A percentile compares a stretch with the other conserved stretches of the same genome.
These are phyloP conservation scores for Gossypium ekmanianum DNA, from an alignment of 345 rosid species.

Conservation along the genomic window DNA sequence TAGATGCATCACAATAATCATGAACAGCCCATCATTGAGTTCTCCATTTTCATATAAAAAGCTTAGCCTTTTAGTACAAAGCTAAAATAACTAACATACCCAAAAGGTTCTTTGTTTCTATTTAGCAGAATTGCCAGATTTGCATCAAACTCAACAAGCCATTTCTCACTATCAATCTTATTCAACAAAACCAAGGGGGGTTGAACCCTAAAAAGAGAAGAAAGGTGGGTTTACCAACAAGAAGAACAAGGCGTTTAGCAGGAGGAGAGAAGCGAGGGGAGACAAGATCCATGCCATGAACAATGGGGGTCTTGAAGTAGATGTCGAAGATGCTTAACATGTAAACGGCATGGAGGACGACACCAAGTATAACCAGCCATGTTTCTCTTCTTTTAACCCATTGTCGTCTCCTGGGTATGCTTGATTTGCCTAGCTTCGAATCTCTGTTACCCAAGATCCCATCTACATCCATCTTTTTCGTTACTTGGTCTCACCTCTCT, in stretches of 20 bases:
- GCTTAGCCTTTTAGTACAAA: not conserved
- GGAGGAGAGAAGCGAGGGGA: conserved; percentile 69
- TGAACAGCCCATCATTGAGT: not conserved
- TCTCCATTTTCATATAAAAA: not conserved
- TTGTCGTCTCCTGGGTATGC: conserved; percentile 28
- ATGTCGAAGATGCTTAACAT: conserved; percentile 96
- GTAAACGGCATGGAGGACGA: conserved; percentile 81
- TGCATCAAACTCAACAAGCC: not conserved
- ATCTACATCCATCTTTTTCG: conserved; percentile 40
- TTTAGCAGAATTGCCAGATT: not conserved
- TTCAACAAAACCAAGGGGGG: not conserved
- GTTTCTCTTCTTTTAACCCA: conserved; percentile 67
- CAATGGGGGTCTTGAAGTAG: conserved; percentile 95
- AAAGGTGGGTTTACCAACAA: conserved; percentile 45
- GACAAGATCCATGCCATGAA: conserved; percentile 91
- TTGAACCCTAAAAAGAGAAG: not conserved
- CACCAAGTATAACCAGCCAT: conserved; percentile 77
- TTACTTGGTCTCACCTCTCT: not conserved
- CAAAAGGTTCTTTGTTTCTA: not conserved
- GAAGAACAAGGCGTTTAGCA: conserved; percentile 86
- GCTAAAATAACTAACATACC: not conserved
- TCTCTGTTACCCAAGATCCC: conserved; percentile 71
- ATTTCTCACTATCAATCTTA: not conserved
- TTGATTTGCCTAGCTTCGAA: conserved; percentile 27
- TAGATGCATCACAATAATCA: not conserved